Base-by-base conservation (phyloP, 306 rosid species). In the Rosa persica region DNA sequence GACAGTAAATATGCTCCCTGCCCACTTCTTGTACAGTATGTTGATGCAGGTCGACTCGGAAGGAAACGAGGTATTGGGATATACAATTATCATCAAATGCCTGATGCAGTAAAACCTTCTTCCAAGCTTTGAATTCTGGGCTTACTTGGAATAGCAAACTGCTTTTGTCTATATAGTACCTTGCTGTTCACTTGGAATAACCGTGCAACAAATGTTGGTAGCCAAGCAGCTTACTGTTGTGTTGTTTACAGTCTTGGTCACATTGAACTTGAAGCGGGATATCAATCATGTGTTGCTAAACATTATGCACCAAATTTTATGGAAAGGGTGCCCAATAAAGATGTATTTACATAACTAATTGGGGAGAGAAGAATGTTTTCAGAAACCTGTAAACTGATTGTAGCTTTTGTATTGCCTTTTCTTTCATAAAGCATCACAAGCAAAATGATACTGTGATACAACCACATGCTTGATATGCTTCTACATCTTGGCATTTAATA, bases 61-160 rank as follows among this genome's bases (percentile, higher is more conserved):
- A 88, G 90, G 81, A 92, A 94, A 82, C 88, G 92, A 58, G 97
- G 95, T 48, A 73, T 94, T n/a, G 98, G 98, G 16, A 91, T 92
- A 5, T 94, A 94, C 46, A 87, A 87, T 42, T 94, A 94, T 75
- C 48, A 78, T 58, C 83, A 78, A 79, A 75, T 48, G 38, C 39
- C 81, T 8, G 74, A 30, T 72, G 70, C 81, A 19, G 46, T 9
- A 51, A 85, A 89, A 46, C 79, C 85, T 51, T 82, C 91, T 13
- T 77, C 97, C 36, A 84, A 87, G 52, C 97, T 94, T 58, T 90
- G 79, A 80, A 71, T 72, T 20, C 5, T 13, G 3, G 40, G 25
- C 17, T 6, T 74, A n/a, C 61, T 47, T 5, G 6, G 69, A 23
- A 55, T 55, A 38, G 40, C 68, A 36, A 6, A 30, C 6, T 72